A percentile compares a stretch with the other conserved stretches of the same genome.
These are phyloP conservation scores for Penicillium malachiteum DNA, from an alignment of 495 filamentous ascomycete genomes.

Conservation along the genomic window DNA sequence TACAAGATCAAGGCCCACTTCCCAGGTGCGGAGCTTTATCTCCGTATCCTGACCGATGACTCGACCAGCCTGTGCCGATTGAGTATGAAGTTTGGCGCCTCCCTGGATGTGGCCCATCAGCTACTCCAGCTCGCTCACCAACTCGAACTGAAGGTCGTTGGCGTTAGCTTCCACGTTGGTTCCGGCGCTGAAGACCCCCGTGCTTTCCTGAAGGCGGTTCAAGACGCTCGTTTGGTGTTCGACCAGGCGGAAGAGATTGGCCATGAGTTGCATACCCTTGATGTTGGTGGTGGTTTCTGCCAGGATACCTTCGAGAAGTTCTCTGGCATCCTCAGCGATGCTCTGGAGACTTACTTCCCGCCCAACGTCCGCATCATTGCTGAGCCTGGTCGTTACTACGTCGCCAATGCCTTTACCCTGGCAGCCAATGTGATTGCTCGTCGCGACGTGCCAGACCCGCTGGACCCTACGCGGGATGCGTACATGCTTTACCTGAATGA, in stretches of 20 bases:
- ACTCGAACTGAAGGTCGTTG: conserved; percentile 91
- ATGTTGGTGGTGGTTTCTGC: conserved; percentile 92
- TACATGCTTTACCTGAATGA: conserved; percentile 99
- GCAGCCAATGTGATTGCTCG: conserved; percentile 96
- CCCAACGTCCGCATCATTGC: conserved; percentile 84
- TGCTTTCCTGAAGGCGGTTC: conserved; percentile 85
- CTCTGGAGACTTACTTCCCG: conserved; percentile 86
- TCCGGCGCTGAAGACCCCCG: conserved; percentile 89
- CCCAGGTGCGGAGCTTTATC: conserved; percentile 84
- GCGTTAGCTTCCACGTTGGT: conserved; percentile 96
- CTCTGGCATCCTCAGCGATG: conserved; percentile 73
- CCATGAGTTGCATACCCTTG: conserved; percentile 78
- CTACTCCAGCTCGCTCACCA: conserved; percentile 80
- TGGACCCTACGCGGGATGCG: conserved; percentile 54
- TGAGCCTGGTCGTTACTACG: conserved; percentile 95
- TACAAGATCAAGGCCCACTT: conserved; percentile 93
- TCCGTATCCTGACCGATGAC: conserved; percentile 95
- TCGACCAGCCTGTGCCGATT: conserved; percentile 89
- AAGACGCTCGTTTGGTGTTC: conserved; percentile 85
- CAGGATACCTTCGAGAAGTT: conserved; percentile 88
- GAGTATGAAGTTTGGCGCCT: conserved; percentile 95
- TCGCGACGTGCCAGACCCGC: conserved; percentile 70
- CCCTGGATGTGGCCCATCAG: conserved; percentile 71
- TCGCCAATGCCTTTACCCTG: conserved; percentile 86
- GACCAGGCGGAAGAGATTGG: conserved; percentile 79